Percentiles rank a stretch among this genome's conserved stretches.
These are phyloP conservation scores for Cladophialophora yegresii DNA, from an alignment of 2,329 filamentous ascomycete species.

Conservation along the genomic window DNA sequence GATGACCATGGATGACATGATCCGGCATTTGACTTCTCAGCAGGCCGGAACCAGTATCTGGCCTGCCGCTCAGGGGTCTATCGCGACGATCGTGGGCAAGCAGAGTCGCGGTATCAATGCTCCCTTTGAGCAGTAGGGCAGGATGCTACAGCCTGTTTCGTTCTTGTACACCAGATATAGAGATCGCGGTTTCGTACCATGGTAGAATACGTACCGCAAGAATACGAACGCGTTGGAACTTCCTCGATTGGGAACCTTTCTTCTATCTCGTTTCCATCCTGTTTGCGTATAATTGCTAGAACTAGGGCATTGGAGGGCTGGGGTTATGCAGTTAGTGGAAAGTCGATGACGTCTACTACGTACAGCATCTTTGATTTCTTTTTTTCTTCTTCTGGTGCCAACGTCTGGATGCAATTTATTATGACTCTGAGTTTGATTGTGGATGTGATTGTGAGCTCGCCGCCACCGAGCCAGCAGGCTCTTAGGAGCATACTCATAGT, in stretches of 20 bases:
- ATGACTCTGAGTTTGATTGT: background rate
- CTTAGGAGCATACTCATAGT: background rate
- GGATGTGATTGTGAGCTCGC: background rate
- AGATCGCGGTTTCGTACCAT: background rate
- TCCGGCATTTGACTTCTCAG: constrained; percentile 8
- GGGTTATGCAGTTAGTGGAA: too few relatives aligned
- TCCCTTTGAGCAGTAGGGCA: background rate
- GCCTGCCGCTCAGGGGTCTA: constrained; percentile 13
- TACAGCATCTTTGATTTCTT: too few relatives aligned
- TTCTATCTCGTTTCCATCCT: too few relatives aligned
- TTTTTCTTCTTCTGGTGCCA: too few relatives aligned
- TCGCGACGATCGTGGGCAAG: constrained; percentile 13
- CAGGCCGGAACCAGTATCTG: constrained; percentile 15
- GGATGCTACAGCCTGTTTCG: background rate
- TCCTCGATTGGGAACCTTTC: background rate
- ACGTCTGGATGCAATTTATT: background rate
- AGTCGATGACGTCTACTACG: too few relatives aligned
- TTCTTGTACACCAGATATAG: constrained; percentile 3
- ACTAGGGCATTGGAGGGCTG: too few relatives aligned
- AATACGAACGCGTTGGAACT: background rate
- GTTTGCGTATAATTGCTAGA: too few relatives aligned
- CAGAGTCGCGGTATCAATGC: constrained; percentile 11
- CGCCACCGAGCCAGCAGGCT: background rate
- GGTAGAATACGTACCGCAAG: background rate
- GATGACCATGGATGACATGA: constrained; percentile 14